phyloP scores from a whole-genome alignment of 768 basidiomycete species.

The Boletus rufocinnamomeus region DNA sequence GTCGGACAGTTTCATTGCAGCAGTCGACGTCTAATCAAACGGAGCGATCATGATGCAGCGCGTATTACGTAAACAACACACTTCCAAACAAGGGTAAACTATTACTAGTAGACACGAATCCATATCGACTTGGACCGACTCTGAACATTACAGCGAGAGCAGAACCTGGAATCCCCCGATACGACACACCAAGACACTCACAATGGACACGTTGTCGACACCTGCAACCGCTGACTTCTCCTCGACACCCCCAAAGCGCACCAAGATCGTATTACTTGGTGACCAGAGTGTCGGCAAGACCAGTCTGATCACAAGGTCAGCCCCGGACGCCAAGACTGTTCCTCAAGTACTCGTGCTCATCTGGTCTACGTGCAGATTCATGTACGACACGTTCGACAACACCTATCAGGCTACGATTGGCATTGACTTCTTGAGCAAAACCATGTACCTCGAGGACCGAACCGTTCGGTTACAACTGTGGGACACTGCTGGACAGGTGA shows the following conservation, averaged over 20 bases:
- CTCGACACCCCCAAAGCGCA: constrained; percentile 88
- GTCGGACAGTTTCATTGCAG: constrained; percentile 69
- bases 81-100: constrained; percentile 33
- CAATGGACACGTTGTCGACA: constrained; percentile 57
- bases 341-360: constrained; percentile 5
- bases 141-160: background rate
- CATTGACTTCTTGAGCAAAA: constrained; percentile 99
- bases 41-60: background rate
- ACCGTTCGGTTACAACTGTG: constrained; percentile 97
- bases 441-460: constrained; percentile 98
- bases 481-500: constrained; percentile 96
- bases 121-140: constrained; percentile 19
- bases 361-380: constrained; percentile 59
- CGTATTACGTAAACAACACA: constrained; percentile 6
- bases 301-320: constrained; percentile 91
- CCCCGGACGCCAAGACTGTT: constrained; percentile 14
- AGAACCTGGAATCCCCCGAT: background rate
- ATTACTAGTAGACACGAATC: background rate
- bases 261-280: constrained; percentile 93
- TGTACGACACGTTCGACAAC: constrained; percentile 99
- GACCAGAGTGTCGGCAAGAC: constrained; percentile 99
- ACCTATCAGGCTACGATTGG: constrained; percentile 98
- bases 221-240: constrained; percentile 83
- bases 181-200: background rate
- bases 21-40: background rate